A percentile compares a stretch with the other conserved stretches of the same genome.
phyloP scores from a whole-genome alignment of 805 yeast genomes.

The Wickerhamomyces tratensis region DNA sequence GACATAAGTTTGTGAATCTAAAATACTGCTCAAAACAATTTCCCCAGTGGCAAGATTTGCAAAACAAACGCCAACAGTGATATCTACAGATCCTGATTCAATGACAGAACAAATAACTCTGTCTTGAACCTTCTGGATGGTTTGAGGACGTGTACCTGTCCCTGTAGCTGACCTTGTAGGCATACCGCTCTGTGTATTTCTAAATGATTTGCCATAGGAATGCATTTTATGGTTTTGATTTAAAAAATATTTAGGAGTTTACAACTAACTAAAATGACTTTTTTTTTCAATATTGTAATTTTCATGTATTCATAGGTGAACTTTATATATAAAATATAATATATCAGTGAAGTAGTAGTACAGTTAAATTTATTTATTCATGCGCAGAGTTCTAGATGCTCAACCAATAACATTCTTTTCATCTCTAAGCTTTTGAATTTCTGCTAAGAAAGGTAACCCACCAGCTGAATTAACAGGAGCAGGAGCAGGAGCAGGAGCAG shows the following conservation, averaged over 20 bases:
- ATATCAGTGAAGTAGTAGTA: no score
- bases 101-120: conserved; percentile 19
- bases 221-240: no score
- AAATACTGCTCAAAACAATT: conserved; percentile 24
- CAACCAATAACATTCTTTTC: conserved; percentile 35
- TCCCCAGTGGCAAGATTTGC: conserved; percentile 28
- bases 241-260: no score
- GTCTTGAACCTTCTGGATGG: conserved; percentile 5
- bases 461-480: conserved; percentile 20
- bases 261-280: no score
- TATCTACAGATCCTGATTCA: conserved; percentile 17
- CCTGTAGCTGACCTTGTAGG: neutral
- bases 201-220: no score
- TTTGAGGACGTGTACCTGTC: neutral
- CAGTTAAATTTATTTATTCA: no score
- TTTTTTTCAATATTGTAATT: no score
- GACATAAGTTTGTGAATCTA: conserved; percentile 37
- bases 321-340: no score
- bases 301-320: no score
- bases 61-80: conserved; percentile 30
- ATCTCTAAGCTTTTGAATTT: conserved; percentile 39
- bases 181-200: neutral
- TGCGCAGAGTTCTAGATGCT: conserved; percentile 7
- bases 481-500: conserved; percentile 4
- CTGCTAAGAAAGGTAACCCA: conserved; percentile 39